Evolutionary conservation across 163 green algal genomes (phyloP).

Genomic region (Picocystis sp.): DNA sequence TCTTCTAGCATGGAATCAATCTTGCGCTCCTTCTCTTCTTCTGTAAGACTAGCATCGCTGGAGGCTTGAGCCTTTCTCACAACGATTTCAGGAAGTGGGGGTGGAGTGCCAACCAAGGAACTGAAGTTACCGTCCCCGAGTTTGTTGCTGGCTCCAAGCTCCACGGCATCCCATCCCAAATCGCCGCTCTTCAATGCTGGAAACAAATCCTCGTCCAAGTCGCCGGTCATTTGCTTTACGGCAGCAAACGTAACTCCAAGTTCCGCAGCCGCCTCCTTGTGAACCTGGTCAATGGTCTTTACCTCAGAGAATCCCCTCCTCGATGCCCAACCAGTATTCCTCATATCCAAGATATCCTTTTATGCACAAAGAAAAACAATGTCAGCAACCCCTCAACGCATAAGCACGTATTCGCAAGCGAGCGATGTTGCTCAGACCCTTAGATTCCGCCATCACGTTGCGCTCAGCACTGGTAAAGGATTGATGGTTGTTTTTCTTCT

Average conservation of each 20-base stretch:
- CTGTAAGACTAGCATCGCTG: neutral
- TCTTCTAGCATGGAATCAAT: conserved; percentile 46
- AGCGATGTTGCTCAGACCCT: too few species aligned
- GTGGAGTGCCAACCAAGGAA: conserved; percentile 10
- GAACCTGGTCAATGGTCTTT: conserved; percentile 83
- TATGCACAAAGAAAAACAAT: too few species aligned
- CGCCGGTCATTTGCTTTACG: conserved; percentile 1
- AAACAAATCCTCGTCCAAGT: conserved; percentile 13
- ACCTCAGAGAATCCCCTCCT: conserved; percentile 61
- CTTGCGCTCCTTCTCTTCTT: conserved; percentile 40
- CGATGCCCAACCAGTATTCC: conserved; percentile 55
- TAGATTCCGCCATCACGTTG: too few species aligned
- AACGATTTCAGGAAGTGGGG: conserved; percentile 6
- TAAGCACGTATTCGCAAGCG: too few species aligned
- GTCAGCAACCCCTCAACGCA: too few species aligned
- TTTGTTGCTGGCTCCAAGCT: conserved; percentile 5
- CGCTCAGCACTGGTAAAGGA: too few species aligned
- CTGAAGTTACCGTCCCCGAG: conserved; percentile 17
- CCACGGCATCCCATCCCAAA: conserved; percentile 19
- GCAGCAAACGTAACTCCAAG: conserved; percentile 54
- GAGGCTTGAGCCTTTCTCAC: neutral
- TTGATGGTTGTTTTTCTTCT: too few species aligned
- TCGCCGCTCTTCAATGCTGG: conserved; percentile 25
- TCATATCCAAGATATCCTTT: conserved; percentile 63
- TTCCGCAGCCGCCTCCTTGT: conserved; percentile 67